phyloP scores from a whole-genome alignment of 2,329 filamentous ascomycete species.

The Boeremia lycopersici region DNA sequence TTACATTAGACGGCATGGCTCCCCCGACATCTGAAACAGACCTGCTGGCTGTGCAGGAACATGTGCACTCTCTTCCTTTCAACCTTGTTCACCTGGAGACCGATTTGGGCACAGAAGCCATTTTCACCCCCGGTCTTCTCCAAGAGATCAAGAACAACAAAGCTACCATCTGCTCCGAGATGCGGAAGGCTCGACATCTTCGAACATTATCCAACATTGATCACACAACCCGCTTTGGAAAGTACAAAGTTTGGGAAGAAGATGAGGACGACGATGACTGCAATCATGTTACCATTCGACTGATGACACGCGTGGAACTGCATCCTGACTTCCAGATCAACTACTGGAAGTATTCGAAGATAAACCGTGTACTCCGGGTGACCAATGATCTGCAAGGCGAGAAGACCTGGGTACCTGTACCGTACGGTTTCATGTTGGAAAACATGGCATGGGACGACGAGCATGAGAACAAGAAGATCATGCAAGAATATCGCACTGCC shows the following conservation, averaged over 20 bases:
- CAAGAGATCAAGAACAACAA: background rate
- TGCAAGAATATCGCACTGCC: background rate
- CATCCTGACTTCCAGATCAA: constrained; percentile 7
- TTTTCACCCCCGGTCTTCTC: background rate
- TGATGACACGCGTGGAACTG: constrained; percentile 14
- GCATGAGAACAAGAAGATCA: background rate
- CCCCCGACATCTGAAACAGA: too few species aligned
- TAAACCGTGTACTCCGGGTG: background rate
- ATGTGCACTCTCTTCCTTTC: background rate
- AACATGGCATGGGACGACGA: background rate
- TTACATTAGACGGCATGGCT: too few species aligned
- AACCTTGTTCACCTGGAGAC: background rate
- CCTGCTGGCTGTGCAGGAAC: background rate
- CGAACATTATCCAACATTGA: background rate
- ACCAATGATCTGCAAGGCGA: background rate
- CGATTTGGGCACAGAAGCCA: background rate
- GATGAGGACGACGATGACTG: background rate
- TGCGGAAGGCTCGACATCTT: background rate
- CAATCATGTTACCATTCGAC: constrained; percentile 1
- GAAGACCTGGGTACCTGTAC: background rate
- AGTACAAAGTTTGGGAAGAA: background rate
- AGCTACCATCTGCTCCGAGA: background rate
- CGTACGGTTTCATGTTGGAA: background rate
- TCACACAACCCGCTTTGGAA: background rate
- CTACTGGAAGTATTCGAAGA: background rate